Evolutionary conservation across 75 land plant species (phyloP), one percentile per base, ranked within the genome.

Genomic region (Sequoia sempervirens): DNA sequence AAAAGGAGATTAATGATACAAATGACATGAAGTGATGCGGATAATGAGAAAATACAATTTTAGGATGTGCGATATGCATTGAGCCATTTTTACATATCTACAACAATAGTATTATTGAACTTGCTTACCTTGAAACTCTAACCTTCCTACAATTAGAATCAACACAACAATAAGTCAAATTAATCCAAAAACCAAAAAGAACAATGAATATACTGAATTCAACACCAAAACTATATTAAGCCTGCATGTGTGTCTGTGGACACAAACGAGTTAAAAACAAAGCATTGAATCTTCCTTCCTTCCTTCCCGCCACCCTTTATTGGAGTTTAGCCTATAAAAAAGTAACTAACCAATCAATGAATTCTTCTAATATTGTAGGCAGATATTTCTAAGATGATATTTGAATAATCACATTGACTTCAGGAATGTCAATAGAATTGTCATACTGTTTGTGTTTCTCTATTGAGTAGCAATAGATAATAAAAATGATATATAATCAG

Each of bases 341-440:
- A 10, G 46, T n/a, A 32, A 17, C 54, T 32, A 80, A 54, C 28
- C 1, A 52, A 40, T 80, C 38, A 80, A 53, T 43, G 28, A 80
- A 2, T 53, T 8, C 0, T 43, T 46, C 26, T 80, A 28, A 1
- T 45, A n/a, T 75, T 38, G 45, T 40, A 17, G 26, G 18, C 23
- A 18, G 41, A 74, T 37, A 23, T 74, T 38, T 26, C 9, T 45
- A 11, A 37, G 99, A 97, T 12, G 99, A 97, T 47, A 97, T 97
- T 86, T 97, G 99, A 78, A 97, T 97, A 43, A 97, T 95, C 75
- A 97, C 99, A 92, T 97, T 97, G 38, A 98, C 99, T 84, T 95
- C 99, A 41, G 99, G 99, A 84, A 97, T 97, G 93, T 97, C 99
- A 64, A 97, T 97, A 0, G 99, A 97, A 54, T 97, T 97, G 83